These are phyloP conservation scores for apple (Malus domestica) DNA, from an alignment of 306 rosid species.

Conservation along the genomic window ASM211411v1 NC_041799.1:19141001-19141500, in stretches of 20 bases:
- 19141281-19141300: neutral
- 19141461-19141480: too few relatives aligned
- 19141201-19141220: neutral
- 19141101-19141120: neutral
- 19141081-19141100: neutral
- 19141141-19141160: neutral
- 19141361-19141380: too few relatives aligned
- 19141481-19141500: too few relatives aligned
- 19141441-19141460: too few relatives aligned
- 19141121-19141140: neutral
- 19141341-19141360: too few relatives aligned
- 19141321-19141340: too few relatives aligned
- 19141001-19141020: constrained; percentile 41
- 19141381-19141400: too few relatives aligned
- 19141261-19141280: neutral
- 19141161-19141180: neutral
- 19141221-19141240: neutral
- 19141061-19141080: neutral
- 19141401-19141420: too few relatives aligned
- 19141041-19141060: constrained; percentile 18
- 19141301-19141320: neutral
- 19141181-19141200: neutral
- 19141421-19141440: too few relatives aligned
- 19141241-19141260: neutral
- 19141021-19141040: constrained; percentile 83